Evolutionary conservation across 164 flowering plant genomes (phyloP).

Genomic region (Nymphaea thermarum): DNA sequence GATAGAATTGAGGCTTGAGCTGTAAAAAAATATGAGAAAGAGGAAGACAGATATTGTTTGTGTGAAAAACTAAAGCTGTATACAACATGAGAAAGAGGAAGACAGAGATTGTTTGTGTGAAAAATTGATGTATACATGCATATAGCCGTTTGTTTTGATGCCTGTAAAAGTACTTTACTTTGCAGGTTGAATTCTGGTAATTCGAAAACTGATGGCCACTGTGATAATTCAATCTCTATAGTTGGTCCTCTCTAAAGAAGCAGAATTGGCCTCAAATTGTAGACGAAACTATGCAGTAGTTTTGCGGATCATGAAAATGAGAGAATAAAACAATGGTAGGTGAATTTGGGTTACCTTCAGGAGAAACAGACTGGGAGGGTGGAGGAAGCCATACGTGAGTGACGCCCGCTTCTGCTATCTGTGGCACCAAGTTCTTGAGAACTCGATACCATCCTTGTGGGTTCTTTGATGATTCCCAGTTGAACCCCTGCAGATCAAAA

Average conservation of each 20-base stretch:
- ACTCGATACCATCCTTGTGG: constrained; percentile 56
- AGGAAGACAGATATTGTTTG: not conserved
- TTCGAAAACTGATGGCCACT: too few relatives aligned
- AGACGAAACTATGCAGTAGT: too few relatives aligned
- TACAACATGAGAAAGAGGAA: too few relatives aligned
- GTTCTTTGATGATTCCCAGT: constrained; percentile 58
- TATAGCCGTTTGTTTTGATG: too few relatives aligned
- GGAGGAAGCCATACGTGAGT: constrained; percentile 87
- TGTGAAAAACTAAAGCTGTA: not conserved
- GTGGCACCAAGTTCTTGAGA: constrained; percentile 25
- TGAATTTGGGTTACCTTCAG: constrained; percentile 29
- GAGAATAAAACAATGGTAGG: too few relatives aligned
- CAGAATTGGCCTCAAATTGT: too few relatives aligned
- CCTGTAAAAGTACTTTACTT: too few relatives aligned
- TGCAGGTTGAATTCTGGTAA: too few relatives aligned
- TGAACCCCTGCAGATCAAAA: constrained; percentile 42
- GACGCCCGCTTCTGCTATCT: constrained; percentile 44
- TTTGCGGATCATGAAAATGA: too few relatives aligned
- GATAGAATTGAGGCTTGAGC: not conserved
- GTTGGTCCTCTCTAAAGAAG: too few relatives aligned
- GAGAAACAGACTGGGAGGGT: constrained; percentile 48
- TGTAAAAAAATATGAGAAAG: not conserved
- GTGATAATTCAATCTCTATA: too few relatives aligned
- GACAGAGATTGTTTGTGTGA: not conserved
- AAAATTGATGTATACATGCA: too few relatives aligned